These are phyloP conservation scores for Fusarium nygamai DNA, from an alignment of 2,329 filamentous ascomycete genomes.

Conservation along the genomic window DNA sequence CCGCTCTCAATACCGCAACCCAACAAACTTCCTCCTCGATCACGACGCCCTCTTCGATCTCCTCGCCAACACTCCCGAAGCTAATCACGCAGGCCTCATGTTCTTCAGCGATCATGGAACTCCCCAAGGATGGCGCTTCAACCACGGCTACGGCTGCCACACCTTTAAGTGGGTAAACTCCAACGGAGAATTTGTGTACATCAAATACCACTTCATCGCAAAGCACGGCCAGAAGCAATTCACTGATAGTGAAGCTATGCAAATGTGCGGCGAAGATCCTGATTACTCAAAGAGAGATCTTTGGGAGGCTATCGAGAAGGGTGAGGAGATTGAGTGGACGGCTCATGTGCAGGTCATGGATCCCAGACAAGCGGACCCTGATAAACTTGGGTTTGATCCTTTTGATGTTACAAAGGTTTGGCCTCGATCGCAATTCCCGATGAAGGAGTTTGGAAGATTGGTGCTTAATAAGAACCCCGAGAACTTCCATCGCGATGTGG, in stretches of 20 bases:
- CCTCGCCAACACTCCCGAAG: background rate
- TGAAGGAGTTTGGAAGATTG: conserved; percentile 9
- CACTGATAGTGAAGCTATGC: background rate
- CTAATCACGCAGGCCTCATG: background rate
- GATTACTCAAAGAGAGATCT: conserved; percentile 9
- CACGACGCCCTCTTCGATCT: conserved; percentile 4
- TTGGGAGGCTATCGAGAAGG: conserved; percentile 7
- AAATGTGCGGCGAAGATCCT: conserved; percentile 7
- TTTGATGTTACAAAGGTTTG: conserved; percentile 7
- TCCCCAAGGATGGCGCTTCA: conserved; percentile 9
- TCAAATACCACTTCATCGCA: conserved; percentile 12
- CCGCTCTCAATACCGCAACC: conserved; percentile 5
- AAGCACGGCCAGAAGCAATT: conserved; percentile 13
- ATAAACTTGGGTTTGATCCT: conserved; percentile 1
- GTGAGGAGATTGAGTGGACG: conserved; percentile 10
- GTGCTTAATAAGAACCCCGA: conserved; percentile 10
- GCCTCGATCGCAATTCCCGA: background rate
- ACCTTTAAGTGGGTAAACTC: conserved; percentile 11
- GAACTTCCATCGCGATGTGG: conserved; percentile 12
- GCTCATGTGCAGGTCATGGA: conserved; percentile 7
- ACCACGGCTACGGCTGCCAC: conserved; percentile 8
- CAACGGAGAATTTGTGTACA: conserved; percentile 3
- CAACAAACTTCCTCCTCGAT: conserved; percentile 1
- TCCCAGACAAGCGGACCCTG: conserved; percentile 3
- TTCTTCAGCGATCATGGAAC: conserved; percentile 11